Evolutionary conservation across 2,329 filamentous ascomycete species (phyloP).

Genomic region (Cordyceps tenuipes): DNA sequence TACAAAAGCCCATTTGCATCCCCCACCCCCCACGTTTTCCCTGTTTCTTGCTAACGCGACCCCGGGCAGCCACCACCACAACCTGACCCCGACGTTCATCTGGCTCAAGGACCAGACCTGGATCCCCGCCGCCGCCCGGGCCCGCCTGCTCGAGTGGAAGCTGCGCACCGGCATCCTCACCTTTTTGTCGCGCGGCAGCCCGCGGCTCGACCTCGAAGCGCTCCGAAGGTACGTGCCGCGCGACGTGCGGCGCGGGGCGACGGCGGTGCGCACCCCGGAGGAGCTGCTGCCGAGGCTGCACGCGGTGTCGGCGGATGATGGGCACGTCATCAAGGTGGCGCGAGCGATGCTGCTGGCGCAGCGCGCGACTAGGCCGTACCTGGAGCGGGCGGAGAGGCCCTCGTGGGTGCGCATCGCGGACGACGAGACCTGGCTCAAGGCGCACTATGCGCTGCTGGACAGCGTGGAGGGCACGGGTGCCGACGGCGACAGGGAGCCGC

Average conservation of each 20-base stretch:
- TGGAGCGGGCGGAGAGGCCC: slow-evolving; percentile 23
- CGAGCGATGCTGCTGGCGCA: slow-evolving; percentile 61
- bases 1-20: slow-evolving; percentile 26
- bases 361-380: slow-evolving; percentile 37
- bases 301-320: slow-evolving; percentile 60
- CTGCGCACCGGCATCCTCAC: slow-evolving; percentile 64
- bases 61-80: slow-evolving; percentile 65
- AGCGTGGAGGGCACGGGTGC: slow-evolving; percentile 38
- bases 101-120: slow-evolving; percentile 53
- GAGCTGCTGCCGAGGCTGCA: slow-evolving; percentile 41
- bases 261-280: slow-evolving; percentile 34
- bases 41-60: neutral
- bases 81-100: slow-evolving; percentile 63
- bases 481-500: slow-evolving; percentile 26
- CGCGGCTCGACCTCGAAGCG: slow-evolving; percentile 49
- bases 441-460: slow-evolving; percentile 55
- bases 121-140: slow-evolving; percentile 52
- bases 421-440: slow-evolving; percentile 50
- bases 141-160: slow-evolving; percentile 73
- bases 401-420: slow-evolving; percentile 44
- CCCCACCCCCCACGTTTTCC: too few species aligned
- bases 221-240: slow-evolving; percentile 53
- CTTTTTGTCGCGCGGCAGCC: slow-evolving; percentile 61
- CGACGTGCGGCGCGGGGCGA: slow-evolving; percentile 17
- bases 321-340: slow-evolving; percentile 70